These are phyloP conservation scores for Physaria fendleri DNA, from an alignment of 345 rosid species.

Conservation along the genomic window DNA sequence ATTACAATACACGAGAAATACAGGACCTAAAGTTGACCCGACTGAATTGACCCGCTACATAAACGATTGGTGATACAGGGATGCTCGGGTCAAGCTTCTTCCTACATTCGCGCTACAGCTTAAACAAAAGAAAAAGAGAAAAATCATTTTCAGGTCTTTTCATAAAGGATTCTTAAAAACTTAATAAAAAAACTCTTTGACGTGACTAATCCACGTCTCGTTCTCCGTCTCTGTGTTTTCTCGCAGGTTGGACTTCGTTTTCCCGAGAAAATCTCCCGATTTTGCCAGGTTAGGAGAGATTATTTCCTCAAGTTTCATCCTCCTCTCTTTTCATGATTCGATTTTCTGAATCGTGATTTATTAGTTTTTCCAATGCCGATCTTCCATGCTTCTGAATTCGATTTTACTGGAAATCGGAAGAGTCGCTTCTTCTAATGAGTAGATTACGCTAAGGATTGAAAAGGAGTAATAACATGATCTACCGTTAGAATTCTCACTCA, in stretches of 20 bases:
- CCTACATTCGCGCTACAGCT: slow-evolving; percentile 26
- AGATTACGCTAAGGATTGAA: background rate
- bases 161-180: background rate
- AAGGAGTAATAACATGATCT: background rate
- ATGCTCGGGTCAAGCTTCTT: slow-evolving; percentile 24
- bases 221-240: slow-evolving; percentile 21
- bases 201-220: slow-evolving; percentile 16
- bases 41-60: background rate
- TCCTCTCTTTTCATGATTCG: background rate
- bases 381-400: slow-evolving; percentile 13
- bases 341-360: slow-evolving; percentile 1
- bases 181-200: background rate
- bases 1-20: no score
- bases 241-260: slow-evolving; percentile 19
- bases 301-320: background rate
- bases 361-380: slow-evolving; percentile 23
- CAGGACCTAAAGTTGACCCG: background rate
- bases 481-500: background rate
- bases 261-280: slow-evolving; percentile 11
- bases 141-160: no score
- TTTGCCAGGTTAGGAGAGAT: slow-evolving; percentile 6
- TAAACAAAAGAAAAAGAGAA: background rate
- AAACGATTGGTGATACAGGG: slow-evolving; percentile 22
- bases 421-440: background rate
- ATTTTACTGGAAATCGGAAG: background rate